Evolutionary conservation across 768 basidiomycete genomes (phyloP).

Genomic region (Hydnomerulius pinastri): DNA sequence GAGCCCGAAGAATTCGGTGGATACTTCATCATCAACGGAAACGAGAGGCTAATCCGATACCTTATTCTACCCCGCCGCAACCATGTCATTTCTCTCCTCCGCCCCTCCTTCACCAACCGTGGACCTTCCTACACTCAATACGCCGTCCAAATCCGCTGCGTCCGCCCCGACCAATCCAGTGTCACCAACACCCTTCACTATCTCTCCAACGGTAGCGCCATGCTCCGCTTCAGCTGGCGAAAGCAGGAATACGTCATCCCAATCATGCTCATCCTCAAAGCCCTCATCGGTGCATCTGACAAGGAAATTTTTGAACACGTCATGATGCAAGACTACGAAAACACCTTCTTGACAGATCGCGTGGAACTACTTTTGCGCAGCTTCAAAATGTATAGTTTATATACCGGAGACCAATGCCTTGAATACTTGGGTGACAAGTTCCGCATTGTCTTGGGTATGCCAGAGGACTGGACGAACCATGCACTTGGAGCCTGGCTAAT

Average conservation of each 20-base stretch:
- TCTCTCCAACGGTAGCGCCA: slow-evolving; percentile 94
- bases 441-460: slow-evolving; percentile 84
- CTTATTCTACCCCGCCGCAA: slow-evolving; percentile 95
- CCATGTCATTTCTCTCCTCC: slow-evolving; percentile 90
- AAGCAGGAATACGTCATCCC: slow-evolving; percentile 99
- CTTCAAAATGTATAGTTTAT: slow-evolving; percentile 90
- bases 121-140: slow-evolving; percentile 94
- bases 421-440: slow-evolving; percentile 98
- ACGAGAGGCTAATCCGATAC: slow-evolving; percentile 97
- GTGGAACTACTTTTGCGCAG: slow-evolving; percentile 92
- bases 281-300: slow-evolving; percentile 87
- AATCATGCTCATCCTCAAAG: slow-evolving; percentile 95
- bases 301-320: slow-evolving; percentile 96
- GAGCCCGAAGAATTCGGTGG: slow-evolving; percentile 99
- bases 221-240: slow-evolving; percentile 93
- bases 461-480: slow-evolving; percentile 90
- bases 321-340: slow-evolving; percentile 94
- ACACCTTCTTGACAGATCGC: slow-evolving; percentile 97
- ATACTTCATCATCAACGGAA: slow-evolving; percentile 98
- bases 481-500: slow-evolving; percentile 82
- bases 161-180: slow-evolving; percentile 89
- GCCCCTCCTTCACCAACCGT: slow-evolving; percentile 88
- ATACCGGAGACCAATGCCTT: slow-evolving; percentile 88
- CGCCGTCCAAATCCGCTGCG: slow-evolving; percentile 94
- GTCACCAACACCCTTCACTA: slow-evolving; percentile 98